Conservation (phyloP, 1,284 basidiomycete genomes). For the Pterulicium gracile region DNA sequence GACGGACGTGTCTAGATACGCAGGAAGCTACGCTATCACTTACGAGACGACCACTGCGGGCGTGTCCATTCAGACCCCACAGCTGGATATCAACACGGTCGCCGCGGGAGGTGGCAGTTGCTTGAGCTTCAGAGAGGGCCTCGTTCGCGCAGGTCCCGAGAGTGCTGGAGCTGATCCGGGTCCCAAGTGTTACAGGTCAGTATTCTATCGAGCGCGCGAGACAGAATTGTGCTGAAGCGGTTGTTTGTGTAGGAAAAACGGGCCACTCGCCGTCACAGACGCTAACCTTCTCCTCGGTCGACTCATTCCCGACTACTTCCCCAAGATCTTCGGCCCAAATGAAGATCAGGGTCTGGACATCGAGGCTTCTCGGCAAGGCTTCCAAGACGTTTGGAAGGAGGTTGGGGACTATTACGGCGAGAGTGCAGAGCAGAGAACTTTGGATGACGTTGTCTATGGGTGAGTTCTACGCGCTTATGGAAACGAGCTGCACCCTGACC, state of each 20-base stretch:
- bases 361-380: constrained; percentile 51
- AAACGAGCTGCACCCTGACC: not conserved
- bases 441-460: constrained; percentile 89
- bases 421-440: constrained; percentile 41
- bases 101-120: constrained; percentile 85
- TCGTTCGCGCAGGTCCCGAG: constrained; percentile 77
- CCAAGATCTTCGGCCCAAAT: constrained; percentile 79
- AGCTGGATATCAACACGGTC: constrained; percentile 83
- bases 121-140: constrained; percentile 69
- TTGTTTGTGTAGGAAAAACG: constrained; percentile 66
- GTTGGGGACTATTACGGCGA: constrained; percentile 50
- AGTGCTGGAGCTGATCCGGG: constrained; percentile 81
- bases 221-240: constrained; percentile 3
- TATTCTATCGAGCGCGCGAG: constrained; percentile 1
- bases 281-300: constrained; percentile 80
- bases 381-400: constrained; percentile 53
- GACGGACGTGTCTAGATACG: constrained; percentile 85
- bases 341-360: constrained; percentile 77
- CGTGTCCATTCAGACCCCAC: constrained; percentile 80
- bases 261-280: constrained; percentile 79
- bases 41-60: constrained; percentile 91
- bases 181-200: constrained; percentile 69
- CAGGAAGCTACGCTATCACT: constrained; percentile 77
- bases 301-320: constrained; percentile 76
- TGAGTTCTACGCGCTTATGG: constrained; percentile 22